A percentile compares a stretch with the other conserved stretches of the same genome.
Conservation (phyloP, 2,329 filamentous ascomycete species). For the Paecilomyces formosus region DNA sequence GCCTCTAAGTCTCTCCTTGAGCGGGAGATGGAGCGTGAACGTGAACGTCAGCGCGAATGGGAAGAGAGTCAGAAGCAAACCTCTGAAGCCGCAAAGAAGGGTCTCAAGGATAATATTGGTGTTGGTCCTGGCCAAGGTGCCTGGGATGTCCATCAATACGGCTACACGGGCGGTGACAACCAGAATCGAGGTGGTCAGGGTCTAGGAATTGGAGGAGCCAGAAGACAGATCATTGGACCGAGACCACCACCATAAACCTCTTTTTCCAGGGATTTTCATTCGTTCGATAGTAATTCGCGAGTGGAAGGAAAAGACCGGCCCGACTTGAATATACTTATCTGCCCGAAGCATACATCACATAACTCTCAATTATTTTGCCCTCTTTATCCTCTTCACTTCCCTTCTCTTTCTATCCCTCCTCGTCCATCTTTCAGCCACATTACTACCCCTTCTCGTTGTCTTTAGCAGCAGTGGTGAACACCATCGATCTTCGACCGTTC, state of each 20-base stretch:
- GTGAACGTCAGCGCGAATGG: conserved; percentile 58
- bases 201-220: conserved; percentile 47
- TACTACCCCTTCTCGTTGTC: background rate
- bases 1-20: conserved; percentile 57
- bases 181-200: conserved; percentile 49
- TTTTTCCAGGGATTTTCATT: background rate
- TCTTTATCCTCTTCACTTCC: too few relatives aligned
- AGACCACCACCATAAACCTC: conserved; percentile 38
- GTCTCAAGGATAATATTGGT: conserved; percentile 34
- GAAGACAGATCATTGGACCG: conserved; percentile 57
- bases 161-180: conserved; percentile 55
- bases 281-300: background rate
- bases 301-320: background rate
- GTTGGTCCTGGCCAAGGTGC: conserved; percentile 41
- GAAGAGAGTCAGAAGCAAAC: conserved; percentile 51
- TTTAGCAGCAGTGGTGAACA: background rate
- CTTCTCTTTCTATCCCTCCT: background rate
- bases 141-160: conserved; percentile 61
- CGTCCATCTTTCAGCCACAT: background rate
- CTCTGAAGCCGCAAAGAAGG: conserved; percentile 37
- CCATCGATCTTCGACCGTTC: background rate
- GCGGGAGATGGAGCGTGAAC: conserved; percentile 60
- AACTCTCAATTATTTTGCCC: background rate
- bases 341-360: background rate
- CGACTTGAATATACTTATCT: background rate